Percentiles rank a stretch among this genome's conserved stretches.
Conservation (phyloP, 108 stramenopile genomes). For the Nitzschia putrida region DNA sequence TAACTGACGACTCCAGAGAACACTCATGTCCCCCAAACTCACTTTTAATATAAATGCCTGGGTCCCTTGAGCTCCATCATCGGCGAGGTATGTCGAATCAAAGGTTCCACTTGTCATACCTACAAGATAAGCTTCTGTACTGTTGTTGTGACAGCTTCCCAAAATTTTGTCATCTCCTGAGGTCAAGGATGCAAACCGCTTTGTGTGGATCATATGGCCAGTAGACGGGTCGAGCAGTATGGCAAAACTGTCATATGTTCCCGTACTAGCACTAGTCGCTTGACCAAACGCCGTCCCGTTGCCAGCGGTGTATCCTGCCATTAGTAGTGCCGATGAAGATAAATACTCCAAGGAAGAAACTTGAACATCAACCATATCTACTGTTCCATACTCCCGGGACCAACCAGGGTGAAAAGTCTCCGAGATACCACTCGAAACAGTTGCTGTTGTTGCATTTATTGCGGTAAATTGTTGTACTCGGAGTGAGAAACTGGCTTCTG, state of each 20-base stretch:
- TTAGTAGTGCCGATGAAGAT: slow-evolving; percentile 2
- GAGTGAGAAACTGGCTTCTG: neutral
- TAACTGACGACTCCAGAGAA: slow-evolving; percentile 53
- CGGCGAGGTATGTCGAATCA: slow-evolving; percentile 5
- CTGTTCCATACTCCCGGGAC: slow-evolving; percentile 12
- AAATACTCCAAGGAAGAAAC: slow-evolving; percentile 12
- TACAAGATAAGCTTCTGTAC: slow-evolving; percentile 45
- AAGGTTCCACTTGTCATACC: slow-evolving; percentile 38
- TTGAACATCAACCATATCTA: slow-evolving; percentile 3
- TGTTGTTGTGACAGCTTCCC: slow-evolving; percentile 26
- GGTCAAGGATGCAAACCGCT: slow-evolving; percentile 35
- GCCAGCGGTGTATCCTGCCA: slow-evolving; percentile 12
- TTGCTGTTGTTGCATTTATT: neutral
- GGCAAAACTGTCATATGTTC: slow-evolving; percentile 50
- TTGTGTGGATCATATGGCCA: slow-evolving; percentile 9
- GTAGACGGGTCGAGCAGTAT: slow-evolving; percentile 32
- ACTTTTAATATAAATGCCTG: slow-evolving; percentile 57
- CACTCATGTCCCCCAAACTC: slow-evolving; percentile 44
- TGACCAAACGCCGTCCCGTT: slow-evolving; percentile 16
- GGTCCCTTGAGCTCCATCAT: slow-evolving; percentile 20
- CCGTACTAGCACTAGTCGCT: slow-evolving; percentile 13
- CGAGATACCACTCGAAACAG: neutral
- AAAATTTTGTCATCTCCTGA: slow-evolving; percentile 33
- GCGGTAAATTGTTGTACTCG: slow-evolving; percentile 3
- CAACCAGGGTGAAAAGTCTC: slow-evolving; percentile 8